A percentile compares a stretch with the other conserved stretches of the same genome.
Evolutionary conservation across 768 basidiomycete species (phyloP).

Genomic region (Macrocybe gigantea): DNA sequence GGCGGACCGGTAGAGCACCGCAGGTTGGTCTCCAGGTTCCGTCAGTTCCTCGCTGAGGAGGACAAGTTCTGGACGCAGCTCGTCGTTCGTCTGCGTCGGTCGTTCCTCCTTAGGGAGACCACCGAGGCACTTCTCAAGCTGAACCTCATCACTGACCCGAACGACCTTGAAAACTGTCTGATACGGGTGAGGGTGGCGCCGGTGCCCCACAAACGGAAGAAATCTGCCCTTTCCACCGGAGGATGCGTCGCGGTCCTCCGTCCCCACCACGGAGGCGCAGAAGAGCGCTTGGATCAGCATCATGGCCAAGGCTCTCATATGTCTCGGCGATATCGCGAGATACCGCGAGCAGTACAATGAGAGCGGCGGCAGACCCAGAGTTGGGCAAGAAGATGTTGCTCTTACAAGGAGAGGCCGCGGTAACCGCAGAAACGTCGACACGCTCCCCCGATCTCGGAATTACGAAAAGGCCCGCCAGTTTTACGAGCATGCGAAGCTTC

Average conservation of each 20-base stretch:
- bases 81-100: constrained; percentile 65
- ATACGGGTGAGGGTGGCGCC: constrained; percentile 14
- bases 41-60: constrained; percentile 84
- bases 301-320: constrained; percentile 83
- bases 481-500: constrained; percentile 79
- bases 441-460: constrained; percentile 52
- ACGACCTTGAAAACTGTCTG: constrained; percentile 20
- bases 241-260: constrained; percentile 28
- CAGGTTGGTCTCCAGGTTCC: constrained; percentile 82
- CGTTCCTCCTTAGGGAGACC: constrained; percentile 67
- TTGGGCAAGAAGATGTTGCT: constrained; percentile 59
- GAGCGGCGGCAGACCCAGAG: constrained; percentile 53
- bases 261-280: constrained; percentile 41
- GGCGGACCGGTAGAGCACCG: constrained; percentile 65
- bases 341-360: constrained; percentile 91
- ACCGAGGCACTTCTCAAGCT: constrained; percentile 51
- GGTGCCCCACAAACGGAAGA: constrained; percentile 32
- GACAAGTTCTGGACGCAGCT: constrained; percentile 89
- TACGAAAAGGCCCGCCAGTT: constrained; percentile 72
- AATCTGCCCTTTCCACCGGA: constrained; percentile 64
- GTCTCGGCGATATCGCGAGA: constrained; percentile 89
- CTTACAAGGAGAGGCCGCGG: constrained; percentile 35
- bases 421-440: constrained; percentile 46
- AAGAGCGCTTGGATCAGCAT: constrained; percentile 64
- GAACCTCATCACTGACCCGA: constrained; percentile 39